A percentile compares a stretch with the other conserved stretches of the same genome.
Evolutionary conservation across 768 basidiomycete species (phyloP).

Genomic region (Clathrus columnatus): DNA sequence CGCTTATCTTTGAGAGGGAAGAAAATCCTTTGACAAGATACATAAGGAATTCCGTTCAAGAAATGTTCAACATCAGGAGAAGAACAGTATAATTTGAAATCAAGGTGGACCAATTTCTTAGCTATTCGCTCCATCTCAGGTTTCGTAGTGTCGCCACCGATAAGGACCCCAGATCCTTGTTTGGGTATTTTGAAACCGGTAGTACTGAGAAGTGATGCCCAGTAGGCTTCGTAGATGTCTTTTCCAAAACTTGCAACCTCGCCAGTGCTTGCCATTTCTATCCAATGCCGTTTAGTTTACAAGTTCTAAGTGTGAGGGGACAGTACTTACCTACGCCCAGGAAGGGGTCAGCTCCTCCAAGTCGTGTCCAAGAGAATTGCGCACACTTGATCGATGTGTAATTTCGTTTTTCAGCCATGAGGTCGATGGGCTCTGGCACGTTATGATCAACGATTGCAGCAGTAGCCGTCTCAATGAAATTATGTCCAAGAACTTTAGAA

Average conservation of each 20-base stretch:
- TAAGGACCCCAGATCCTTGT: conserved; percentile 76
- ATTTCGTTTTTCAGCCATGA: conserved; percentile 83
- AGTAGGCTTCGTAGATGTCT: conserved; percentile 92
- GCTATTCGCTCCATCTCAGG: conserved; percentile 85
- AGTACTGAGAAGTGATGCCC: conserved; percentile 88
- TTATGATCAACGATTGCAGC: conserved; percentile 77
- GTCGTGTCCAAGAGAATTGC: conserved; percentile 96
- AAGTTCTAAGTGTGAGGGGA: neutral
- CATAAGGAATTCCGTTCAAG: conserved; percentile 70
- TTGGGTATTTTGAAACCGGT: conserved; percentile 92
- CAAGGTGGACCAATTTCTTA: conserved; percentile 69
- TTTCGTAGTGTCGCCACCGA: conserved; percentile 83
- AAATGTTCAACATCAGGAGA: conserved; percentile 70
- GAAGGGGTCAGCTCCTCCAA: conserved; percentile 95
- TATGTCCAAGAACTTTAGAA: conserved; percentile 93
- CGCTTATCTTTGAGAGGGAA: conserved; percentile 97
- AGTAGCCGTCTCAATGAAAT: conserved; percentile 93
- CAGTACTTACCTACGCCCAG: conserved; percentile 74
- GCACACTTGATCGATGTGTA: conserved; percentile 96
- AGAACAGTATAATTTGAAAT: conserved; percentile 94
- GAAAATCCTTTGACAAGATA: conserved; percentile 80
- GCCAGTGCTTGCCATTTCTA: conserved; percentile 97
- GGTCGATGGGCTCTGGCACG: conserved; percentile 84
- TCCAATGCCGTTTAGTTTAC: neutral
- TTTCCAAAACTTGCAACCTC: conserved; percentile 95